Evolutionary conservation across 2,329 filamentous ascomycete species (phyloP).

Genomic region (Cladophialophora psammophila): DNA sequence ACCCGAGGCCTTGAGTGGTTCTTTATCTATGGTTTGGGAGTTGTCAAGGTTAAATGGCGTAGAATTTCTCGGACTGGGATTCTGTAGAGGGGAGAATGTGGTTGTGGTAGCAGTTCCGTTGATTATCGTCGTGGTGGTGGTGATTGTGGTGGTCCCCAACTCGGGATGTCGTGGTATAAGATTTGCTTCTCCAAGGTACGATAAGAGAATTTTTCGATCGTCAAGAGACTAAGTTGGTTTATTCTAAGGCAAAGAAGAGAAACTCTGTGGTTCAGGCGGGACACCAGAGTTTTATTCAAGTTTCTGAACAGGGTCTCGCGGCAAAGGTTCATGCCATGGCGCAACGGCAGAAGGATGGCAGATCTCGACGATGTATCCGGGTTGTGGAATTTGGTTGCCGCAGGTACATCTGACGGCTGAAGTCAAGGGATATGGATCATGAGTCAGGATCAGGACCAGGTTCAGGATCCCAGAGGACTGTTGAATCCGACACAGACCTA

Average conservation of each 20-base stretch:
- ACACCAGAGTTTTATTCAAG: background rate
- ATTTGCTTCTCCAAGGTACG: conserved; percentile 1
- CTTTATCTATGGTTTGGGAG: background rate
- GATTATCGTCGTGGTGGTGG: background rate
- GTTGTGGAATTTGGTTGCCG: background rate
- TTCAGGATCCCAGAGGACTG: background rate
- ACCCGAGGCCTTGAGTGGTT: background rate
- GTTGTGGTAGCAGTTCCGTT: background rate
- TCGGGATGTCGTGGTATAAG: conserved; percentile 5
- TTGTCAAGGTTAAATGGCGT: background rate
- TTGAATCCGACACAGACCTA: background rate
- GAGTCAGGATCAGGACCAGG: background rate
- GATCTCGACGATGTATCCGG: background rate
- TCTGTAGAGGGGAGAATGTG: background rate
- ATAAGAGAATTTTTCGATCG: conserved; percentile 2
- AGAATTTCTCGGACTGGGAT: background rate
- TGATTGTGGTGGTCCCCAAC: conserved; percentile 5
- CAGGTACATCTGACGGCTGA: background rate
- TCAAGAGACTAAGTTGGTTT: background rate
- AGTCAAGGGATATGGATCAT: background rate
- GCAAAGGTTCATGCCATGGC: background rate
- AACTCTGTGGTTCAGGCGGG: background rate
- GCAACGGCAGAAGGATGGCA: background rate
- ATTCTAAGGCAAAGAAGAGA: background rate
- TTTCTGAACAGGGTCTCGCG: background rate